Percentiles rank a stretch among this genome's conserved stretches.
These are phyloP conservation scores for Suillus tomentosus DNA, from an alignment of 768 basidiomycete genomes.

Conservation along the genomic window DNA sequence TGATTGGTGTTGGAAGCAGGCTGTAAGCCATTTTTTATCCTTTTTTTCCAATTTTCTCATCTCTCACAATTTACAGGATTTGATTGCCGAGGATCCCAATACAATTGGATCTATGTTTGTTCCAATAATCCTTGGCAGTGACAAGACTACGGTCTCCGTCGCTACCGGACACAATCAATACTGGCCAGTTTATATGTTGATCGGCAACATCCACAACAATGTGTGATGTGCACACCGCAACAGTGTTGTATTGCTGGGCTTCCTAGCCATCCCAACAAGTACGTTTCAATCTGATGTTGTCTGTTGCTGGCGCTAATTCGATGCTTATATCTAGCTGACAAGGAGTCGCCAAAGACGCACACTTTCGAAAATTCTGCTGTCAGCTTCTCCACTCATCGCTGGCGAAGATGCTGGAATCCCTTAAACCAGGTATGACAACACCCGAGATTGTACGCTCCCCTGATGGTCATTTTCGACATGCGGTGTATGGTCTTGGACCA, in stretches of 20 bases:
- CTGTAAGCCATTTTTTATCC: not conserved
- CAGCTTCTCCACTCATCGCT: not conserved
- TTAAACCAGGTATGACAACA: not conserved
- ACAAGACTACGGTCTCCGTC: no score
- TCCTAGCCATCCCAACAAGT: no score
- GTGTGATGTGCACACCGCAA: no score
- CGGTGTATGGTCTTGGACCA: no score
- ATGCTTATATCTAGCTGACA: not conserved
- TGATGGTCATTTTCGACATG: no score
- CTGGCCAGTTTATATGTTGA: no score
- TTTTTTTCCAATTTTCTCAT: not conserved
- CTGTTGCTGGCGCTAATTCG: not conserved
- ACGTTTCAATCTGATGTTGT: no score
- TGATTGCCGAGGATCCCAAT: not conserved
- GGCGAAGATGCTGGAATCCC: not conserved
- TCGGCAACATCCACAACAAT: no score
- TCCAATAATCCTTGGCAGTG: not conserved
- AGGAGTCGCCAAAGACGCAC: not conserved
- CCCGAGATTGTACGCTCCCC: not conserved
- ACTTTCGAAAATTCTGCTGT: no score
- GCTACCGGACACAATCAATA: no score
- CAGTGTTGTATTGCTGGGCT: no score
- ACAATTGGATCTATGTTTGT: not conserved
- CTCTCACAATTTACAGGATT: not conserved
- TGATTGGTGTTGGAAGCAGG: not conserved